Evolutionary conservation across 805 yeast species (phyloP).

Genomic region (Blastobotrys americana): DNA sequence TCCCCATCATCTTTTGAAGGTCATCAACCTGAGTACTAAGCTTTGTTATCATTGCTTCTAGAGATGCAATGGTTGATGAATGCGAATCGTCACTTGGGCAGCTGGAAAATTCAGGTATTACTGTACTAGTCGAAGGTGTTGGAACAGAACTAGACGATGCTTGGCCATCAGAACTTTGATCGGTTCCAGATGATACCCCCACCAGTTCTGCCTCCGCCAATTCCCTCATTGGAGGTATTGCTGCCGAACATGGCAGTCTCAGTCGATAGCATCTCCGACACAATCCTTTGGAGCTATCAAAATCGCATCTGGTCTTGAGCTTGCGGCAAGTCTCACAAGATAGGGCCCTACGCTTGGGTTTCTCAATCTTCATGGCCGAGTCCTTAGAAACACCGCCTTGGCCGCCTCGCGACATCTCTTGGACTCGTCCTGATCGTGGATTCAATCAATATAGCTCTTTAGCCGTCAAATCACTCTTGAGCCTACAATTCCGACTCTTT

Average conservation of each 20-base stretch:
- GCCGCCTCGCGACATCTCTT: too few relatives aligned
- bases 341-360: slow-evolving; percentile 35
- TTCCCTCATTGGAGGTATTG: slow-evolving; percentile 28
- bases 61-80: too few relatives aligned
- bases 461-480: too few relatives aligned
- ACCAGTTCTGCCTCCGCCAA: slow-evolving; percentile 21
- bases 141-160: not conserved
- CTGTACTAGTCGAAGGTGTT: too few relatives aligned
- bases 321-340: slow-evolving; percentile 47
- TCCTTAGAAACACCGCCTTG: too few relatives aligned
- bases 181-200: too few relatives aligned
- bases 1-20: not conserved
- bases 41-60: not conserved
- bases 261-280: slow-evolving; percentile 49
- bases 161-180: too few relatives aligned
- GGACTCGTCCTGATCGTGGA: too few relatives aligned
- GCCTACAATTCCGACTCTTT: too few relatives aligned
- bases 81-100: too few relatives aligned
- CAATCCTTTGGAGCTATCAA: slow-evolving; percentile 36
- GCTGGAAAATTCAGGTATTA: too few relatives aligned
- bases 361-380: not conserved
- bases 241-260: slow-evolving; percentile 42
- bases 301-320: slow-evolving; percentile 53
- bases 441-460: too few relatives aligned
- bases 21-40: not conserved